Evolutionary conservation across 768 basidiomycete species (phyloP).

Genomic region (Mycena latifolia): DNA sequence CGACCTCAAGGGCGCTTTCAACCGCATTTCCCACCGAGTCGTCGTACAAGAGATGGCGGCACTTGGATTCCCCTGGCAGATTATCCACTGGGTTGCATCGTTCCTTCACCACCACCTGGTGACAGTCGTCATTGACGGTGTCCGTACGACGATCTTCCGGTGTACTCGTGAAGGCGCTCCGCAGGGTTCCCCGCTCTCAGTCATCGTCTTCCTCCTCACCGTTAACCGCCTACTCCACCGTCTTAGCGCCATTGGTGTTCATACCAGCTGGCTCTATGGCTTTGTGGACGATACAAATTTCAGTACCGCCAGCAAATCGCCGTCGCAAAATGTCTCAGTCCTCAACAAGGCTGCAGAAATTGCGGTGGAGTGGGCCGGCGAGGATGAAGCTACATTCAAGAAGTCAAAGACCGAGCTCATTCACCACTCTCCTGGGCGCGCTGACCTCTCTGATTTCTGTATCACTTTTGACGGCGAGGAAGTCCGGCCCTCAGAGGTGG

Average conservation of each 20-base stretch:
- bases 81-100: conserved; percentile 4
- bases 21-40: too few species aligned
- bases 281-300: too few species aligned
- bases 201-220: neutral
- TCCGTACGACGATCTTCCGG: neutral
- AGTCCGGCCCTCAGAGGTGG: too few species aligned
- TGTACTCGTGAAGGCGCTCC: neutral
- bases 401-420: neutral
- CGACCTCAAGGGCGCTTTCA: neutral
- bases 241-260: too few species aligned
- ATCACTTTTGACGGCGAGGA: too few species aligned
- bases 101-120: conserved; percentile 8
- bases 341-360: neutral
- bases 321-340: too few species aligned
- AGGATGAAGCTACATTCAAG: neutral
- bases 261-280: too few species aligned
- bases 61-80: neutral
- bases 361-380: neutral
- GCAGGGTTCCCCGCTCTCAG: neutral
- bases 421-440: neutral
- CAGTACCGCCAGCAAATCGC: too few species aligned
- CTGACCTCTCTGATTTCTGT: neutral
- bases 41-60: neutral
- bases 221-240: neutral
- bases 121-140: neutral